phyloP scores from a whole-genome alignment of 441 rosid species.

The Pelargonium myrrhifolium region DNA sequence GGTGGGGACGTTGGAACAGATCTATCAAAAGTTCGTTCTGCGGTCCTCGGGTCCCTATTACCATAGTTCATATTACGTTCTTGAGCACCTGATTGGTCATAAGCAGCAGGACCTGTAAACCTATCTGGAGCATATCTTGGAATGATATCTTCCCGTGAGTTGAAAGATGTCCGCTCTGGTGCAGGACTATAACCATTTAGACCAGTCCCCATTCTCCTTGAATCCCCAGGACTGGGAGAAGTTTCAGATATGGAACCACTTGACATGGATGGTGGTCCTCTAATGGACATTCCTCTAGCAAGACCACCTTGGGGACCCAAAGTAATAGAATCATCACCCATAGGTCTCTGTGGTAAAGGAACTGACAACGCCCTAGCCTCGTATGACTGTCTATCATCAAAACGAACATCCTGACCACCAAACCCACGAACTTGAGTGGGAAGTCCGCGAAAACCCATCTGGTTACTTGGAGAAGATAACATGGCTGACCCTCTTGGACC shows the following conservation, averaged over 20 bases:
- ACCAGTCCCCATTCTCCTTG: slow-evolving; percentile 47
- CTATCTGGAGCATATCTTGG: slow-evolving; percentile 45
- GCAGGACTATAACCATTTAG: slow-evolving; percentile 49
- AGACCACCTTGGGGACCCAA: slow-evolving; percentile 99
- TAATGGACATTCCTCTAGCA: slow-evolving; percentile 77
- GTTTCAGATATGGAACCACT: slow-evolving; percentile 37
- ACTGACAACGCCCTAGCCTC: slow-evolving; percentile 69
- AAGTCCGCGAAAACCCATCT: slow-evolving; percentile 58
- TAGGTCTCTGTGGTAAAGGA: slow-evolving; percentile 65
- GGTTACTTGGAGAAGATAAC: slow-evolving; percentile 62
- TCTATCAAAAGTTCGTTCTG: slow-evolving; percentile 50
- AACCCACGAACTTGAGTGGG: slow-evolving; percentile 56
- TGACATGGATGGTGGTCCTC: slow-evolving; percentile 45
- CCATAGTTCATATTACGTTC: slow-evolving; percentile 45
- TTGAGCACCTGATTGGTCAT: slow-evolving; percentile 43
- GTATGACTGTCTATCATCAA: slow-evolving; percentile 60
- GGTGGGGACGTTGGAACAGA: slow-evolving; percentile 45
- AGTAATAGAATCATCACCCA: slow-evolving; percentile 70
- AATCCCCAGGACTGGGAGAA: slow-evolving; percentile 42
- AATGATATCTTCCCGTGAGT: slow-evolving; percentile 42
- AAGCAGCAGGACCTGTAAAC: slow-evolving; percentile 39
- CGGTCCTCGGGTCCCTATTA: slow-evolving; percentile 42
- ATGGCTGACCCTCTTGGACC: slow-evolving; percentile 63
- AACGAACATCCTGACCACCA: slow-evolving; percentile 66
- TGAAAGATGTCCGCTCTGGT: slow-evolving; percentile 35